Percentiles rank a stretch among this genome's conserved stretches.
phyloP scores from a whole-genome alignment of 2,329 filamentous ascomycete genomes.

The Gaeumannomyces sp. region DNA sequence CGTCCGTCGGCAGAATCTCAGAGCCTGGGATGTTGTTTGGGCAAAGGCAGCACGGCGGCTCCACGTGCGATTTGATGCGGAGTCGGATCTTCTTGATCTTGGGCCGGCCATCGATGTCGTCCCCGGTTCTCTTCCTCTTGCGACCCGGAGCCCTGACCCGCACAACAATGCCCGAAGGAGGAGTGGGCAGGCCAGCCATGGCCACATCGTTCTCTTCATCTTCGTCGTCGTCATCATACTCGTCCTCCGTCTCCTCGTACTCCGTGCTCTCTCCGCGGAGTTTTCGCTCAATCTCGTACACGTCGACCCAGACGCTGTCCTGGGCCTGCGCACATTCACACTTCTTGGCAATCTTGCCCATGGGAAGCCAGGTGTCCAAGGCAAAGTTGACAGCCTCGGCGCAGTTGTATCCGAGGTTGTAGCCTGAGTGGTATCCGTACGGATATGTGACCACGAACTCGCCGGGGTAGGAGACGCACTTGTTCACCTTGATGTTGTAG shows the following conservation, averaged over 20 bases:
- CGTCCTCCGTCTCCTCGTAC: slow-evolving; percentile 71
- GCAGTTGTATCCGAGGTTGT: slow-evolving; percentile 97
- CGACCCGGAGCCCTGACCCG: slow-evolving; percentile 54
- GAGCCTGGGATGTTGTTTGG: slow-evolving; percentile 82
- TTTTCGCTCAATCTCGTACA: slow-evolving; percentile 92
- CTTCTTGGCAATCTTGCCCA: slow-evolving; percentile 91
- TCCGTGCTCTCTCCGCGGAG: slow-evolving; percentile 83
- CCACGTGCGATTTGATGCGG: slow-evolving; percentile 61
- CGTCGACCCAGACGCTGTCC: slow-evolving; percentile 98
- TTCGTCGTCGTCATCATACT: slow-evolving; percentile 62
- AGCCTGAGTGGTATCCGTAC: slow-evolving; percentile 97
- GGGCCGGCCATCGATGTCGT: slow-evolving; percentile 35
- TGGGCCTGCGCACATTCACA: slow-evolving; percentile 92
- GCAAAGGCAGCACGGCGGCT: slow-evolving; percentile 83
- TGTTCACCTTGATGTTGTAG: slow-evolving; percentile 94
- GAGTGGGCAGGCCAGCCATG: slow-evolving; percentile 67
- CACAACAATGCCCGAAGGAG: slow-evolving; percentile 66
- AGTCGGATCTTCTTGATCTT: slow-evolving; percentile 74
- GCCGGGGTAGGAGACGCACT: slow-evolving; percentile 87
- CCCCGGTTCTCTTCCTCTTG: slow-evolving; percentile 60
- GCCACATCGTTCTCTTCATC: slow-evolving; percentile 54
- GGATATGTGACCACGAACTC: slow-evolving; percentile 99
- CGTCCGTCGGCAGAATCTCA: slow-evolving; percentile 79
- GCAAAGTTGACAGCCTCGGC: slow-evolving; percentile 99
- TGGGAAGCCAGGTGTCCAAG: slow-evolving; percentile 88